phyloP scores from a whole-genome alignment of 257 asterid genomes.

The Misopates orontium region DNA sequence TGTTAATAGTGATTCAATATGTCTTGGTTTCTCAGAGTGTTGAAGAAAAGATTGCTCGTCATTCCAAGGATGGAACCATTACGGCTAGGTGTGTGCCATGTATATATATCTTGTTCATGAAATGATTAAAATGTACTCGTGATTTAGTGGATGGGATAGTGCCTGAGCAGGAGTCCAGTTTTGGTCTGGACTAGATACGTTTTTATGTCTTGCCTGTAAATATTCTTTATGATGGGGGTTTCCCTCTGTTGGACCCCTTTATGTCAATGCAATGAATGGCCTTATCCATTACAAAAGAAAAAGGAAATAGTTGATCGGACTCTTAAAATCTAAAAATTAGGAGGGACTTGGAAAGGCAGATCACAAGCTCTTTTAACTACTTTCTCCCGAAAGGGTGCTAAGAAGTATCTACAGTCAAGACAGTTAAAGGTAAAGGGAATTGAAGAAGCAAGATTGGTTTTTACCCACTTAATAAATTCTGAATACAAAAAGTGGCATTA shows the following conservation, averaged over 20 bases:
- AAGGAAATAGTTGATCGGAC: too few relatives aligned
- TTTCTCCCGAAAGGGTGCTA: not conserved
- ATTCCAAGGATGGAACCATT: conserved; percentile 74
- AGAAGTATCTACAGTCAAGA: not conserved
- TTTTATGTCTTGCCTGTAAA: too few relatives aligned
- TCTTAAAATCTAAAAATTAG: not conserved
- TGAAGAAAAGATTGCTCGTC: conserved; percentile 95
- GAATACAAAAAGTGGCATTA: too few relatives aligned
- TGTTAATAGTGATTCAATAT: conserved; percentile 17
- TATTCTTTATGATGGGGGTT: too few relatives aligned
- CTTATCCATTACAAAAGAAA: too few relatives aligned
- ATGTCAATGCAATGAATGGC: too few relatives aligned
- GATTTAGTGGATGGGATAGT: not conserved
- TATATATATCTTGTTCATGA: conserved; percentile 1
- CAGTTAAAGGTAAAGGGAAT: too few relatives aligned
- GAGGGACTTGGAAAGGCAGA: not conserved
- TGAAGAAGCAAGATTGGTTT: too few relatives aligned
- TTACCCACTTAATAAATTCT: too few relatives aligned
- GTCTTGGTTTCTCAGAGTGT: conserved; percentile 57
- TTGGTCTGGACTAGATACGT: too few relatives aligned
- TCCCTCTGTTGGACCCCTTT: too few relatives aligned
- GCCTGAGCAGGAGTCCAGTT: too few relatives aligned
- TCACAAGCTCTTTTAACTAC: not conserved
- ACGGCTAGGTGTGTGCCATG: conserved; percentile 56
- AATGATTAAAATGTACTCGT: not conserved